These are phyloP conservation scores for Yamadazyma triangularis DNA, from an alignment of 1,139 yeast genomes.

Conservation along the genomic window DNA sequence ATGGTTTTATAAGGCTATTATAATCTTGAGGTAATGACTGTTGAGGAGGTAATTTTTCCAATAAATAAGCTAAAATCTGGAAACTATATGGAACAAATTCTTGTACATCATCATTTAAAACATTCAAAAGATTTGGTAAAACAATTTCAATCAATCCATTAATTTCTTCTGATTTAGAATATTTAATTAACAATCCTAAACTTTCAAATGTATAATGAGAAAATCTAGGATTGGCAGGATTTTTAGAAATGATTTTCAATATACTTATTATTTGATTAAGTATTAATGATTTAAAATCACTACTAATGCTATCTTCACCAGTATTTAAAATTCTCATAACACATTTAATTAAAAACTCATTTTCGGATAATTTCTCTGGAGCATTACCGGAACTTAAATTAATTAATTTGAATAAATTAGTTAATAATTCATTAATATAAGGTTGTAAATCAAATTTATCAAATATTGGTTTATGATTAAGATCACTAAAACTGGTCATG, in stretches of 20 bases:
- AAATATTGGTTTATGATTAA: conserved; percentile 52
- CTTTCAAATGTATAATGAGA: conserved; percentile 90
- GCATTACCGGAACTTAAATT: conserved; percentile 32
- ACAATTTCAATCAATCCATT: conserved; percentile 49
- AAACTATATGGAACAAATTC: conserved; percentile 93
- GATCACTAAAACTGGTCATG: conserved; percentile 54
- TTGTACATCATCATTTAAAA: conserved; percentile 80
- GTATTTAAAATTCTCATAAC: conserved; percentile 79
- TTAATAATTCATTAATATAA: conserved; percentile 47
- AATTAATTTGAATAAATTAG: conserved; percentile 64
- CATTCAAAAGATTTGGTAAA: conserved; percentile 62
- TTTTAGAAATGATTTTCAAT: conserved; percentile 66
- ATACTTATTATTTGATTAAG: conserved; percentile 67
- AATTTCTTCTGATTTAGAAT: conserved; percentile 21
- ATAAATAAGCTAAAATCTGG: conserved; percentile 75
- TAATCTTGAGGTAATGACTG: conserved; percentile 55
- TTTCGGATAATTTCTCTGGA: conserved; percentile 92
- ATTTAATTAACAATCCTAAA: conserved; percentile 70
- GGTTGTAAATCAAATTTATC: conserved; percentile 63
- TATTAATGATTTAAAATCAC: conserved; percentile 39
- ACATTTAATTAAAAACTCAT: conserved; percentile 87
- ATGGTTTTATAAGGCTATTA: conserved; percentile 67
- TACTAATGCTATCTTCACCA: conserved; percentile 56
- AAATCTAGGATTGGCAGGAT: conserved; percentile 94
- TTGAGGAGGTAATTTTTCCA: conserved; percentile 55